Conservation (phyloP, 768 basidiomycete species). For the Russula brevipes region DNA sequence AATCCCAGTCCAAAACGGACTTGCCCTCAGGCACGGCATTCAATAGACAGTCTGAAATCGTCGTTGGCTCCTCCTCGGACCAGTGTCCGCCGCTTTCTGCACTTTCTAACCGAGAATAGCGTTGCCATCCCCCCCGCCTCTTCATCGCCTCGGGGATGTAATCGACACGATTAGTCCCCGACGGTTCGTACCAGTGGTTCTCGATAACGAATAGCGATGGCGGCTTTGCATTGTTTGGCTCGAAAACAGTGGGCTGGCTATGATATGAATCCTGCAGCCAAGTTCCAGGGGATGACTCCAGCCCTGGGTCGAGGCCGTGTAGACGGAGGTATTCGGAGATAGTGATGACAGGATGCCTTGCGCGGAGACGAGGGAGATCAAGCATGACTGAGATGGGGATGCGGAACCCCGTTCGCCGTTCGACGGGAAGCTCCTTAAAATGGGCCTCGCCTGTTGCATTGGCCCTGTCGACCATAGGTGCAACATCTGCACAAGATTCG, state of each 20-base stretch:
- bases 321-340: constrained; percentile 41
- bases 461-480: constrained; percentile 41
- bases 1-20: constrained; percentile 5
- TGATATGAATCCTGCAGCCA: constrained; percentile 38
- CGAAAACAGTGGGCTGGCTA: constrained; percentile 28
- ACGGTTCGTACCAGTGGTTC: constrained; percentile 40
- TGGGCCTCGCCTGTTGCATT: constrained; percentile 39
- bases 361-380: constrained; percentile 39
- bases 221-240: constrained; percentile 18
- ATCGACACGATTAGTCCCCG: constrained; percentile 37
- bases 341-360: constrained; percentile 36
- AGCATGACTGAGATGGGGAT: constrained; percentile 39
- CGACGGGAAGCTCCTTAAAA: constrained; percentile 38
- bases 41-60: background rate
- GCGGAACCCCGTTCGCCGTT: constrained; percentile 35
- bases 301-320: constrained; percentile 33
- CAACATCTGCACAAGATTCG: constrained; percentile 37
- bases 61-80: background rate
- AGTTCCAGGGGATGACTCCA: constrained; percentile 36
- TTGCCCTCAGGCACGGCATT: background rate
- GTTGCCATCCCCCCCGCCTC: constrained; percentile 32
- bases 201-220: constrained; percentile 36
- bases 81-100: constrained; percentile 21
- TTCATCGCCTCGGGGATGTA: constrained; percentile 32
- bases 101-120: constrained; percentile 14